Conservation (phyloP, 169 alveolate genomes). For the Eimeria acervulina region DNA sequence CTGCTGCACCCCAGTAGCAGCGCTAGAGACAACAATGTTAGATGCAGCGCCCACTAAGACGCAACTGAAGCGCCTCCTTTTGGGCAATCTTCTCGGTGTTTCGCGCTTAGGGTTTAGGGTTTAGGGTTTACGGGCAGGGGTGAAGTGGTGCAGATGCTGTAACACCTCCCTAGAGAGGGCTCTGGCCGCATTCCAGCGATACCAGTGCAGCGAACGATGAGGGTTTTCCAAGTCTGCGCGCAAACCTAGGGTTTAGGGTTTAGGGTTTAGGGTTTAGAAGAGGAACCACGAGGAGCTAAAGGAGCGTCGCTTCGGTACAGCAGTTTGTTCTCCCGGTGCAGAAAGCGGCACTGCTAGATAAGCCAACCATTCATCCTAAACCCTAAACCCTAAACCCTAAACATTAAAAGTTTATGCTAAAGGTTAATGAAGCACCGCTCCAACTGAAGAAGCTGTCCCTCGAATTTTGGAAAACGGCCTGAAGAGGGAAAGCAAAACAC, state of each 20-base stretch:
- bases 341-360: background rate
- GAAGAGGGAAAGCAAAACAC: background rate
- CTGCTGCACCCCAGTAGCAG: background rate
- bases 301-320: background rate
- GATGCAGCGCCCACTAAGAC: background rate
- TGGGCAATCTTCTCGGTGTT: background rate
- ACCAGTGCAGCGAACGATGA: constrained; percentile 9
- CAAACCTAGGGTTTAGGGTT: background rate
- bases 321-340: background rate
- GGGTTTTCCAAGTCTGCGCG: constrained; percentile 16
- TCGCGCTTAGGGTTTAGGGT: constrained; percentile 37
- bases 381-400: background rate
- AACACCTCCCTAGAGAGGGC: background rate
- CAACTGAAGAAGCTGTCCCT: constrained; percentile 11
- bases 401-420: background rate
- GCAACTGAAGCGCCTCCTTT: background rate
- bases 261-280: constrained; percentile 61
- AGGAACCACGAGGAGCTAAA: background rate
- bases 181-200: background rate
- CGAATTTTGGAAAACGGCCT: constrained; percentile 43
- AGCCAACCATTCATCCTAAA: background rate
- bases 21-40: background rate
- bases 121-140: constrained; percentile 24
- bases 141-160: background rate
- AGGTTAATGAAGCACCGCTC: background rate